Conservation (phyloP, 2,329 filamentous ascomycete genomes). For the Nemania bipapillata region DNA sequence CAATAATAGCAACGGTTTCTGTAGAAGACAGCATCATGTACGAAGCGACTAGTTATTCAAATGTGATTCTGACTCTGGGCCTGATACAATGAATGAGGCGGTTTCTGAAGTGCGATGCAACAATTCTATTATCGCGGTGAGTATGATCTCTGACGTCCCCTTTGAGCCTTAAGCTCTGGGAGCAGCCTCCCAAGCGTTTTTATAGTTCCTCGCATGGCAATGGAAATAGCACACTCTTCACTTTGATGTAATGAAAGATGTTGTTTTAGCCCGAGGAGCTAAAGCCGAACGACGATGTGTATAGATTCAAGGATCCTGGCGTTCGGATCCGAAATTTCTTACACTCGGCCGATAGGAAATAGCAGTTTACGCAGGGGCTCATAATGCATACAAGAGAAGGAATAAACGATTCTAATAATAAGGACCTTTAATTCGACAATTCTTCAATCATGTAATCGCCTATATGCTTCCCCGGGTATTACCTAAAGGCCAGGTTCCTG, state of each 20-base stretch:
- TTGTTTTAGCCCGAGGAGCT: not conserved
- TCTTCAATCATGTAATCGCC: not conserved
- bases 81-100: not conserved
- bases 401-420: slow-evolving; percentile 1
- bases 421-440: not conserved
- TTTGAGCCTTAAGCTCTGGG: not conserved
- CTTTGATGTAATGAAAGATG: not conserved
- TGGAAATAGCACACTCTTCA: not conserved
- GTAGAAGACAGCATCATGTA: slow-evolving; percentile 12
- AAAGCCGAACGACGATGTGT: not conserved
- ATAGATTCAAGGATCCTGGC: not conserved
- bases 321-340: not conserved
- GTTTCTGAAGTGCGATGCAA: not conserved
- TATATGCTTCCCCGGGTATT: not conserved
- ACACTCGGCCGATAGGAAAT: not conserved
- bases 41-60: not conserved
- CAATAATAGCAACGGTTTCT: slow-evolving; percentile 23
- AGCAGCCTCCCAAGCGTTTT: not conserved
- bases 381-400: not conserved
- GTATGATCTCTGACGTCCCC: not conserved
- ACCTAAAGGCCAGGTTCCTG: not conserved
- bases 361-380: not conserved
- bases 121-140: not conserved
- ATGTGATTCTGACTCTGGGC: not conserved
- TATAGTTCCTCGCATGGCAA: not conserved